A percentile compares a stretch with the other conserved stretches of the same genome.
phyloP scores from a whole-genome alignment of 2,329 filamentous ascomycete species.

The Emergomyces africanus region DNA sequence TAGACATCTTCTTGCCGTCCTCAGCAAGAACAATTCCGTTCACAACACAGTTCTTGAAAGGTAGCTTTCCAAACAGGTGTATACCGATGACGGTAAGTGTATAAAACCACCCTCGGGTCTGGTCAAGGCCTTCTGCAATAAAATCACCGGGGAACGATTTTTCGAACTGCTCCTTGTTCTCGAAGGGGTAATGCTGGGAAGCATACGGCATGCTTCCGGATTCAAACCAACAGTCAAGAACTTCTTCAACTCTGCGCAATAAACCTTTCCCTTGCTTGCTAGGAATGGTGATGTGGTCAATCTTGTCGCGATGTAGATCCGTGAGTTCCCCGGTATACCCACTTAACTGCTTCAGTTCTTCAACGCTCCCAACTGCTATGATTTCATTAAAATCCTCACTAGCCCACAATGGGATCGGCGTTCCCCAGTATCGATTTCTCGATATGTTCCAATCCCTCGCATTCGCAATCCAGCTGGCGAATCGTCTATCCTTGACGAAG shows the following conservation, averaged over 20 bases:
- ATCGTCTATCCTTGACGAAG: slow-evolving; percentile 82
- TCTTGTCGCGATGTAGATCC: slow-evolving; percentile 83
- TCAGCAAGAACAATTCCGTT: slow-evolving; percentile 90
- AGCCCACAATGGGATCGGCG: slow-evolving; percentile 81
- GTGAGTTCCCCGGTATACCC: slow-evolving; percentile 73
- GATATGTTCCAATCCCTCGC: slow-evolving; percentile 94
- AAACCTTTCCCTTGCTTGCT: slow-evolving; percentile 75
- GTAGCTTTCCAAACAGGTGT: slow-evolving; percentile 69
- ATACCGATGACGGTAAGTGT: slow-evolving; percentile 79
- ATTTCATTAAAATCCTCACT: slow-evolving; percentile 80
- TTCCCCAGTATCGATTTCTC: slow-evolving; percentile 90
- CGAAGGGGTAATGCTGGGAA: slow-evolving; percentile 82
- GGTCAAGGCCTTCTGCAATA: slow-evolving; percentile 84
- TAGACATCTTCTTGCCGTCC: slow-evolving; percentile 98
- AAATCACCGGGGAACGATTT: slow-evolving; percentile 82
- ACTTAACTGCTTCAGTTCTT: slow-evolving; percentile 72
- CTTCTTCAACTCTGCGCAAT: slow-evolving; percentile 70
- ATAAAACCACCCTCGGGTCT: slow-evolving; percentile 96
- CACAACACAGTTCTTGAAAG: slow-evolving; percentile 93
- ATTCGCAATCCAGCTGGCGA: slow-evolving; percentile 81
- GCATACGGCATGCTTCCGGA: slow-evolving; percentile 94
- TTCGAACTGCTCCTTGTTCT: slow-evolving; percentile 70
- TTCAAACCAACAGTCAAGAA: slow-evolving; percentile 97
- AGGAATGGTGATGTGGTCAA: slow-evolving; percentile 89
- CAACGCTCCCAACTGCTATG: slow-evolving; percentile 72